A percentile compares a stretch with the other conserved stretches of the same genome.
These are phyloP conservation scores for Persicaria maculosa DNA, from an alignment of 148 eudicot genomes.

Conservation along the genomic window DNA sequence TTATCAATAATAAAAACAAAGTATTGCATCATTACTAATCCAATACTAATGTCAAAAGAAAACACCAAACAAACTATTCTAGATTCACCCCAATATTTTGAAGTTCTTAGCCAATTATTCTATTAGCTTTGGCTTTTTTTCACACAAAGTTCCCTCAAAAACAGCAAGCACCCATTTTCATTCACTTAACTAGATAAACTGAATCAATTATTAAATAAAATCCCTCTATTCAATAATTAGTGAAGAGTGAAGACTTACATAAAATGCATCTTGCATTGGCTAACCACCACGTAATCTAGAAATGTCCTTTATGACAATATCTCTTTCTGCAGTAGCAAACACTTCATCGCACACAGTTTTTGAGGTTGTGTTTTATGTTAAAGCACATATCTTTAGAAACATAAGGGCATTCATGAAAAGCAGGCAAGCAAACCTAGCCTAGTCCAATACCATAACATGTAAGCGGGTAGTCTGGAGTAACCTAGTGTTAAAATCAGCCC, in stretches of 20 bases:
- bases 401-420: conserved; percentile 30
- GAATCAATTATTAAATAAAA: neutral
- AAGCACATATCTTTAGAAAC: conserved; percentile 55
- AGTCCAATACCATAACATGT: neutral
- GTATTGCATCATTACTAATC: too few relatives aligned
- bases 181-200: neutral
- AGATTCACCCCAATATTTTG: too few relatives aligned
- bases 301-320: conserved; percentile 89
- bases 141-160: neutral
- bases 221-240: conserved; percentile 1
- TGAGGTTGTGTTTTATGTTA: conserved; percentile 81
- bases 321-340: conserved; percentile 79
- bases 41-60: too few relatives aligned
- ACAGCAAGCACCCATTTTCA: neutral
- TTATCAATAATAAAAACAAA: too few relatives aligned
- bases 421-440: neutral
- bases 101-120: neutral
- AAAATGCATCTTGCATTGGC: conserved; percentile 96
- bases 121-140: neutral
- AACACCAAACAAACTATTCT: too few relatives aligned
- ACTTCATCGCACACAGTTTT: conserved; percentile 81
- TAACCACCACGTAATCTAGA: conserved; percentile 97
- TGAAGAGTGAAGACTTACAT: conserved; percentile 79
- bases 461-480: neutral
- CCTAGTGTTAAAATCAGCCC: neutral